A percentile compares a stretch with the other conserved stretches of the same genome.
Conservation (phyloP, 2,329 filamentous ascomycete genomes). For the Sarocladium oryzae region DNA sequence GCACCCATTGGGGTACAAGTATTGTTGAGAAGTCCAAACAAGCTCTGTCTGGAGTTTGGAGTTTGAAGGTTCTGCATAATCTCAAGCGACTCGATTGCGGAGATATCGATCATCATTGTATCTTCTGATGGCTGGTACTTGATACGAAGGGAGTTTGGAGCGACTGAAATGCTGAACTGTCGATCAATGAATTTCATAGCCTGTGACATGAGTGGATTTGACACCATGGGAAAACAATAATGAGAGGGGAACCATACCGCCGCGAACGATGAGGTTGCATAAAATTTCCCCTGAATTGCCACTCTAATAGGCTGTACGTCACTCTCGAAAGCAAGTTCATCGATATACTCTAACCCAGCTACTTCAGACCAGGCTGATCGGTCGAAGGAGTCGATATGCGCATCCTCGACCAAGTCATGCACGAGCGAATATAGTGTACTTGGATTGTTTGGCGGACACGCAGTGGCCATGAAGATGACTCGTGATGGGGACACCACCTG, state of each 20-base stretch:
- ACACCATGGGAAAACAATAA: not conserved
- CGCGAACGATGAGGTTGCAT: slow-evolving; percentile 76
- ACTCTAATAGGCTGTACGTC: slow-evolving; percentile 78
- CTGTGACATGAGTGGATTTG: slow-evolving; percentile 35
- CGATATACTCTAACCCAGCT: slow-evolving; percentile 69
- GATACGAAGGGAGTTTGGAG: slow-evolving; percentile 74
- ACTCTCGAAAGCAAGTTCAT: slow-evolving; percentile 70
- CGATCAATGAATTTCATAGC: slow-evolving; percentile 75
- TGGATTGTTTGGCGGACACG: slow-evolving; percentile 56
- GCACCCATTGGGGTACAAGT: slow-evolving; percentile 85
- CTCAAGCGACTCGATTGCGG: slow-evolving; percentile 81
- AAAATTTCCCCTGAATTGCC: slow-evolving; percentile 75
- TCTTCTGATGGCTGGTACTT: slow-evolving; percentile 84
- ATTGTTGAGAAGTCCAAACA: slow-evolving; percentile 81
- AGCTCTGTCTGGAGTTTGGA: slow-evolving; percentile 69
- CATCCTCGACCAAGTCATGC: slow-evolving; percentile 45
- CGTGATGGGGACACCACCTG: slow-evolving; percentile 72
- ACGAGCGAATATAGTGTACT: slow-evolving; percentile 72
- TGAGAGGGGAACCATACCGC: slow-evolving; percentile 51
- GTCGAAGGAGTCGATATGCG: slow-evolving; percentile 47
- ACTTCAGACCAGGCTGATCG: slow-evolving; percentile 79
- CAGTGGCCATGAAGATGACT: slow-evolving; percentile 69
- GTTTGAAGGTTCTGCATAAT: slow-evolving; percentile 81
- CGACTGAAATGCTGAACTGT: slow-evolving; percentile 61
- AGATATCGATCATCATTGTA: slow-evolving; percentile 91